Evolutionary conservation across 2,329 filamentous ascomycete species (phyloP), one percentile per base, ranked within the genome.

Genomic region (Penicillium sp.): DNA sequence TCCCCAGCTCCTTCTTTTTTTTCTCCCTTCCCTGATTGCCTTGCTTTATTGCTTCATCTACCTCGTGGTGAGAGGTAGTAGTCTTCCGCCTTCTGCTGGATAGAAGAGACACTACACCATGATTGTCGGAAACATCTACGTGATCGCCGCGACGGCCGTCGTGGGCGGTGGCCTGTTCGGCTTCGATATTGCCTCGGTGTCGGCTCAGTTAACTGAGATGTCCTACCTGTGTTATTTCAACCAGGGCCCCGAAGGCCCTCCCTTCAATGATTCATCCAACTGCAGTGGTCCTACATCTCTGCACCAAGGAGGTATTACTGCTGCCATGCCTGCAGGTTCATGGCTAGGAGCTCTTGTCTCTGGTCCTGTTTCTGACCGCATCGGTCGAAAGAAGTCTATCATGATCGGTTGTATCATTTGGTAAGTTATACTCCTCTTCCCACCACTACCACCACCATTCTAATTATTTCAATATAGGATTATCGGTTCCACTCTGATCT

Each of bases 141-240:
- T 79, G 62, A 83, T 85, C 64, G 76, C 81, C 59, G 79, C 79
- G 66, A 80, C 83, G 71, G 76, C 82, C 68, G 78, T 83, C 60
- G 78, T 79, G 76, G 87, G 87, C 63, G 87, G 87, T 68, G 83
- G 82, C 23, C 77, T 91, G 24, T 91, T 91, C 66, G 89, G 89
- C 64, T 91, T 91, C 68, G 89, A 91, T 73, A 90, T 91, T 65
- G 84, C 82, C 56, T 88, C 85, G 45, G 90, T 91, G 87, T 85
- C 83, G 38, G 83, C 82, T 47, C 83, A 85, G 23, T 38, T 47
- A 33, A 45, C 9, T 2, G n/a, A 26, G n/a, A 20, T 57, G 12
- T 42, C 57, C 24, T 56, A 52, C 3, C 43, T 55, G 52, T 49
- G 54, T 42, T 59, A 45, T 52, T 48, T 91, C 74, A 77, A 84